phyloP scores from a whole-genome alignment of 2,329 filamentous ascomycete species.

The Pezicula carpinea region DNA sequence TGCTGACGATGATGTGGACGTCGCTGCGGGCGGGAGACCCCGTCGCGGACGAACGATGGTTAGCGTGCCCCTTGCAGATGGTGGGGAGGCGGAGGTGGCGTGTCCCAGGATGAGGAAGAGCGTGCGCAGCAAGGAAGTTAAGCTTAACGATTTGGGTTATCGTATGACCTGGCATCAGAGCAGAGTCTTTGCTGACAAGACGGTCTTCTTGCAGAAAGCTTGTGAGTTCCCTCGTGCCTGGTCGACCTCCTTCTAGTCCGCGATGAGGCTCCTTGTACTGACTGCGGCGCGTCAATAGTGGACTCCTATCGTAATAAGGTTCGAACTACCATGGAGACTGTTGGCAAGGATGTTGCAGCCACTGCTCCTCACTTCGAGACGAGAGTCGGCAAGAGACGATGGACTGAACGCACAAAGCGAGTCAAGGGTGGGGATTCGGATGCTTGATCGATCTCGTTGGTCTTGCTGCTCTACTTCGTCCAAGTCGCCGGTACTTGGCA shows the following conservation, averaged over 20 bases:
- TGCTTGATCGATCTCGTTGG: background rate
- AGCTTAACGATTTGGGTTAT: slow-evolving; percentile 88
- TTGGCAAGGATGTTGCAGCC: slow-evolving; percentile 68
- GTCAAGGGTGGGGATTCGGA: slow-evolving; percentile 16
- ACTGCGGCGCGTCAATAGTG: slow-evolving; percentile 50
- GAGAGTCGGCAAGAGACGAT: slow-evolving; percentile 75
- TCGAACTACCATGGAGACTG: slow-evolving; percentile 71
- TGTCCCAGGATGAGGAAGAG: slow-evolving; percentile 70
- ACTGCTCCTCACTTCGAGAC: slow-evolving; percentile 86
- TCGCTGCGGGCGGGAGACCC: slow-evolving; percentile 19
- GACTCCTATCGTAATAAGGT: slow-evolving; percentile 95
- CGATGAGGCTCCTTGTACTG: background rate
- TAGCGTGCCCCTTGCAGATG: slow-evolving; percentile 63
- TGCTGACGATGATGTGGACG: slow-evolving; percentile 50
- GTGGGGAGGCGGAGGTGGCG: slow-evolving; percentile 66
- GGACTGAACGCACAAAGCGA: slow-evolving; percentile 53
- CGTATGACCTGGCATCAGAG: slow-evolving; percentile 97
- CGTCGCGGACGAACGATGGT: slow-evolving; percentile 42
- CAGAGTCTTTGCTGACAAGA: slow-evolving; percentile 80
- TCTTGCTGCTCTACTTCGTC: no score
- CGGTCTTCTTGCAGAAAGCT: slow-evolving; percentile 85
- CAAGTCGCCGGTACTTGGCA: no score
- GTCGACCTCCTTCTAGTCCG: background rate
- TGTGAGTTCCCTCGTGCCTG: slow-evolving; percentile 53
- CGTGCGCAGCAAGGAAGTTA: slow-evolving; percentile 75